Base-by-base conservation (phyloP, 352 stramenopile genomes). In the Phytophthora hybrid region DNA sequence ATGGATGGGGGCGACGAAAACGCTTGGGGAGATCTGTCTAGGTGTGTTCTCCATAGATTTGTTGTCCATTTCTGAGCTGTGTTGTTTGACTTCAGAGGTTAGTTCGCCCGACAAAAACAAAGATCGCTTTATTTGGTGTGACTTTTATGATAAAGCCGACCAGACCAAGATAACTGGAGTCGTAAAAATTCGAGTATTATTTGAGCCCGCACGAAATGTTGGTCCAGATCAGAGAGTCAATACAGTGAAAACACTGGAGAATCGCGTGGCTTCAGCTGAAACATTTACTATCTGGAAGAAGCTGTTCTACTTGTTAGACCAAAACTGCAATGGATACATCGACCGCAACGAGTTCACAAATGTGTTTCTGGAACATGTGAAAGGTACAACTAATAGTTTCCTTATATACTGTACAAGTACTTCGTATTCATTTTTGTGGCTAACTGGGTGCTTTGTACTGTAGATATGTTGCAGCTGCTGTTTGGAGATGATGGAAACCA, bases 251-350 rank as follows among this genome's bases (percentile, higher is more conserved):
- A 67, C 32, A 0, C 11, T 41, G 4, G 57, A 68, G n/a, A 59
- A 56, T 0, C 56, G 67, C 32, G 71, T 75, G 14, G 32, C 55
- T 47, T 66, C 71, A 26, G 71, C 76, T 0, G 76, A 83, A 57
- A 58, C 59, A 1, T 69, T 85, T 21, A 62, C 73, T 0, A 64
- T 88, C 21, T 93, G 85, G 85, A 93, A 93, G 59, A 89, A 90
- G 62, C 63, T 95, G 1, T 95, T 93, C 47, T 91, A 93, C 46
- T 46, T 79, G 6, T 54, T 95, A 10, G 88, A 95, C 32, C 54
- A 53, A 4, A 78, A 93, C 31, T 62, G 73, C 7, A 90, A 92
- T 44, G 85, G 84, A 0, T 69, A 68, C 0, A 87, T 95, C 49
- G 85, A 90, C 32, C 54, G 81, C 16, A 63, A 67, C 8, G 88